These are phyloP conservation scores for Apophysomyces ossiformis DNA, from an alignment of 371 early-diverging fungal genomes.

Conservation along the genomic window DNA sequence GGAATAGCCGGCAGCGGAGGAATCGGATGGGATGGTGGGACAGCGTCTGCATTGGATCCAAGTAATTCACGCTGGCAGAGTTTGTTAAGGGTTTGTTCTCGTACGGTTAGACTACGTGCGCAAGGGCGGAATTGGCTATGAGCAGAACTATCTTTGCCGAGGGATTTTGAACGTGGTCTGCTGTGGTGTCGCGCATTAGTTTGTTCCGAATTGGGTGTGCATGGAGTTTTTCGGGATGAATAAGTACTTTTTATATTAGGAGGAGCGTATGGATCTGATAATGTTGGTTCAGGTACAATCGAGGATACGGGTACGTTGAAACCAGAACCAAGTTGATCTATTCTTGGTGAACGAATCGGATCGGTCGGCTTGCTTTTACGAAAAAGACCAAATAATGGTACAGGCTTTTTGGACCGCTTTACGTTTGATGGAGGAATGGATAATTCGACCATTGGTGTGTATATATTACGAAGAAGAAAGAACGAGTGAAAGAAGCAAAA, in stretches of 20 bases:
- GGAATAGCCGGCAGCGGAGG: slow-evolving; percentile 3
- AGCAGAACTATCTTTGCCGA: background rate
- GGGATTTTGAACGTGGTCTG: slow-evolving; percentile 5
- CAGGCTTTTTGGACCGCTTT: slow-evolving; percentile 15
- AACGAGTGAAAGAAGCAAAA: slow-evolving; percentile 2
- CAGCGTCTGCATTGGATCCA: background rate
- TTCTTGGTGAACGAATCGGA: background rate
- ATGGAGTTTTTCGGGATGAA: background rate
- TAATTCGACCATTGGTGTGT: background rate
- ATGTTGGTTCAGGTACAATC: slow-evolving; percentile 2
- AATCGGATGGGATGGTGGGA: background rate
- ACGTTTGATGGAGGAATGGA: background rate
- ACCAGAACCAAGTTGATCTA: slow-evolving; percentile 3
- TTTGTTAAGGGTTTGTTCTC: slow-evolving; percentile 16
- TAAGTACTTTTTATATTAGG: background rate
- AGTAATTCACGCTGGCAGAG: slow-evolving; percentile 13
- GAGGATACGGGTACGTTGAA: background rate
- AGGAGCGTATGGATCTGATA: slow-evolving; percentile 5
- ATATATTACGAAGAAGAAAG: background rate
- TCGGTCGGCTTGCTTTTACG: slow-evolving; percentile 4
- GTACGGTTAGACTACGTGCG: slow-evolving; percentile 12
- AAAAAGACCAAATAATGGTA: slow-evolving; percentile 15
- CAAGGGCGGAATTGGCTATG: background rate
- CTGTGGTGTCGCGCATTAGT: background rate
- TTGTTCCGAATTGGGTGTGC: background rate